Percentiles rank a stretch among this genome's conserved stretches.
Conservation (phyloP, 257 asterid genomes). For the Nicotiana otophora region DNA sequence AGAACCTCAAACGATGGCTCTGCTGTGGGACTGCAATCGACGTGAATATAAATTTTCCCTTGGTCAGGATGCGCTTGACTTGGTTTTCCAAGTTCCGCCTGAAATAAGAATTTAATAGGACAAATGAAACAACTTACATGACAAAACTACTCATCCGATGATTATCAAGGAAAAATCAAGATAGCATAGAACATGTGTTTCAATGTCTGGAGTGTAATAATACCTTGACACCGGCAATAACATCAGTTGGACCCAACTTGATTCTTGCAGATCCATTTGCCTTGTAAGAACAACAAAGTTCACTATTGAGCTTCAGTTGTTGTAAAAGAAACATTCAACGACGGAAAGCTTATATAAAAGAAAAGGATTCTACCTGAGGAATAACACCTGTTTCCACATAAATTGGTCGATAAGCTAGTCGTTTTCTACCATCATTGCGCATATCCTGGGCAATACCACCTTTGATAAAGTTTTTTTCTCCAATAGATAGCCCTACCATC, state of each 20-base stretch:
- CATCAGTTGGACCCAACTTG: constrained; percentile 83
- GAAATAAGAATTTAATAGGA: constrained; percentile 17
- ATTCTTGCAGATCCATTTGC: constrained; percentile 96
- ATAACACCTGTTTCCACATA: constrained; percentile 75
- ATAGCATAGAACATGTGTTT: background rate
- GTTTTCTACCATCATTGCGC: constrained; percentile 77
- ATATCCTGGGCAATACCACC: constrained; percentile 90
- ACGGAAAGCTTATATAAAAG: background rate
- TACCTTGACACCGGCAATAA: constrained; percentile 88
- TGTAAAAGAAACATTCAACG: constrained; percentile 6
- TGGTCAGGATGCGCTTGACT: constrained; percentile 60
- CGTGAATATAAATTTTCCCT: constrained; percentile 69
- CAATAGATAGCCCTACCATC: constrained; percentile 79
- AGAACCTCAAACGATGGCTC: constrained; percentile 88
- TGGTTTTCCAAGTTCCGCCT: constrained; percentile 96
- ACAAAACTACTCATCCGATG: background rate
- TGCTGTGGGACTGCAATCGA: constrained; percentile 92
- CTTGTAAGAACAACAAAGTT: constrained; percentile 24
- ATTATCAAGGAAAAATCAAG: background rate
- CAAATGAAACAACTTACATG: constrained; percentile 7
- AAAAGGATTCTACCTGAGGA: constrained; percentile 53
- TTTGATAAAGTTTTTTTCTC: constrained; percentile 61
- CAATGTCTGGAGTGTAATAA: background rate
- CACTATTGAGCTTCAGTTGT: constrained; percentile 14
- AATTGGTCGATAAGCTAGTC: constrained; percentile 59